Percentiles rank a stretch among this genome's conserved stretches.
These are phyloP conservation scores for Spathaspora sp. DNA, from an alignment of 805 yeast genomes.

Conservation along the genomic window DNA sequence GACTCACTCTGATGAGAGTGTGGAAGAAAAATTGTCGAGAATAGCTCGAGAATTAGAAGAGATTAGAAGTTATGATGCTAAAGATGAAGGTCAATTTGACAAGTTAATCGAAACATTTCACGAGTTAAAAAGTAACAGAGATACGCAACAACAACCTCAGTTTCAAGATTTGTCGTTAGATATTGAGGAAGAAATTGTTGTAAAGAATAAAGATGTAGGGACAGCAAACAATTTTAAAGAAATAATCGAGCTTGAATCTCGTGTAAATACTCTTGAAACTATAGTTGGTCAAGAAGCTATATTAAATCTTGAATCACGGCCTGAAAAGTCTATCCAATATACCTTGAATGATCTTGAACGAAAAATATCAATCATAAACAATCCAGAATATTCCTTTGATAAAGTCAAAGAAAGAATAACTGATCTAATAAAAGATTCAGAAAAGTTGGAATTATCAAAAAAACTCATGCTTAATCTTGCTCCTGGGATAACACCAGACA, in stretches of 20 bases:
- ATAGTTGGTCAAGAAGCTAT: conserved; percentile 16
- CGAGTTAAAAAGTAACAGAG: conserved; percentile 3
- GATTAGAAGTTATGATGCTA: conserved; percentile 15
- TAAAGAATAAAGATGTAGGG: background rate
- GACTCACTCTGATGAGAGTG: conserved; percentile 27
- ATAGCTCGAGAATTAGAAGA: conserved; percentile 39
- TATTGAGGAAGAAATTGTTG: background rate
- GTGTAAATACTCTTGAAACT: conserved; percentile 19
- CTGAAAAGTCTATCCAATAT: conserved; percentile 17
- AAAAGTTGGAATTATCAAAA: conserved; percentile 17
- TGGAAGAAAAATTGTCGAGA: conserved; percentile 34
- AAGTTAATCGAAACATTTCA: conserved; percentile 6
- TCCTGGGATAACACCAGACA: background rate
- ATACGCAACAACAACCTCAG: background rate
- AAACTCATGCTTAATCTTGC: conserved; percentile 10
- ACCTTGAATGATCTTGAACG: conserved; percentile 29
- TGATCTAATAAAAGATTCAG: conserved; percentile 22
- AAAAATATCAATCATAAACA: conserved; percentile 29
- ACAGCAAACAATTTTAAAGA: conserved; percentile 2
- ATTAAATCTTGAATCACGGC: background rate
- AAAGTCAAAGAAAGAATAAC: conserved; percentile 21
- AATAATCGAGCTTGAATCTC: conserved; percentile 21
- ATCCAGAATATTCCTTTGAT: conserved; percentile 29
- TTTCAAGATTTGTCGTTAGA: background rate
- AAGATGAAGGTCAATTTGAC: conserved; percentile 2